Evolutionary conservation across 2,329 filamentous ascomycete genomes (phyloP), one percentile per base, ranked within the genome.

Genomic region (Bertia moriformis): DNA sequence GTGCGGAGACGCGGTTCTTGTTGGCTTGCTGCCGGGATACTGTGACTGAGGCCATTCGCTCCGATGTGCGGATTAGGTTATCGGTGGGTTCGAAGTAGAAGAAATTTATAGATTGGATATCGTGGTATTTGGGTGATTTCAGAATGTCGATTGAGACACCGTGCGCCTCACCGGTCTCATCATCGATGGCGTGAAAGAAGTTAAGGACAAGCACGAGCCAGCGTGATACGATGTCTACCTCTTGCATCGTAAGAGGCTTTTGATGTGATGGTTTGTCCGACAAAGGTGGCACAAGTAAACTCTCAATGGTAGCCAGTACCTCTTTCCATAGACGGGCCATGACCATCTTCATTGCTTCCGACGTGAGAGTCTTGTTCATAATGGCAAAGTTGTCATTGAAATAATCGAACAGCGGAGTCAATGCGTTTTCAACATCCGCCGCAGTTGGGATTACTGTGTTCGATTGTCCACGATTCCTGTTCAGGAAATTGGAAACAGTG

Each of bases 371-470:
- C 53, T 81, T 72, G 57, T 84, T 83, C 77, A 85, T 81, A 46
- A 85, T 83, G 22, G 78, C 78, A 54, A 85, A 85, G 49, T 85
- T 85, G 56, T 83, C 80, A 49, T 84, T 78, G 52, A 85, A 84
- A 51, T 85, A 85, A 40, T 71, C 70, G 50, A 83, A 81, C 3
- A 85, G 62, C 3, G 79, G 78, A 44, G 73, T 72, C 4, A 85
- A 57, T 1, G 78, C 78, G 48, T 73, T 73, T 39, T 72, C 69
- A 17, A 82, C 64, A 37, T 83, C 77, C 4, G 66, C 63, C 24
- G 67, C 67, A 2, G 32, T 14, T 35, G 32, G 32, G 15, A 7
- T 15, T 17, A 73, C 69, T 5, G 74, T 65, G 17, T 7, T 15
- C 7, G 10, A 7, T 35, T 35, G 32, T 15, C 73, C 3, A 70